Percentiles rank a stretch among this genome's conserved stretches.
Evolutionary conservation across 2,329 filamentous ascomycete species (phyloP).

Genomic region (Aspergillus bombycis): DNA sequence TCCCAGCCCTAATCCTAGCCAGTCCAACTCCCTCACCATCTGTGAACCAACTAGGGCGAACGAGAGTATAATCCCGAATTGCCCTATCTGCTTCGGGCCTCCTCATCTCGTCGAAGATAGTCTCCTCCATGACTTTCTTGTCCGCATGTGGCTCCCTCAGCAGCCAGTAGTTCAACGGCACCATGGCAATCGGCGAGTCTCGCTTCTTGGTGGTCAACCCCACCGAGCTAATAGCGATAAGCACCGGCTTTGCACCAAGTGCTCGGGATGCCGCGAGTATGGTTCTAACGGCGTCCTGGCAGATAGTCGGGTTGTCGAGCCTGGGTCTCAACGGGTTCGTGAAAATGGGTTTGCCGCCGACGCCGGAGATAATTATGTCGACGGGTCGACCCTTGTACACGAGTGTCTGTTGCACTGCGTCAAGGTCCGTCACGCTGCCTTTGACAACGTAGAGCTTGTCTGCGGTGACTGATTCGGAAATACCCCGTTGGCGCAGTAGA

Average conservation of each 20-base stretch:
- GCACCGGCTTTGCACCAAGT: conserved; percentile 22
- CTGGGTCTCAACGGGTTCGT: conserved; percentile 29
- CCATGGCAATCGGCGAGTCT: conserved; percentile 36
- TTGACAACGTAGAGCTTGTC: conserved; percentile 51
- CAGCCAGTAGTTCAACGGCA: conserved; percentile 36
- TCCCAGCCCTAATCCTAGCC: conserved; percentile 33
- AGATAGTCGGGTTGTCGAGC: conserved; percentile 40
- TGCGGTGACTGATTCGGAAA: conserved; percentile 40
- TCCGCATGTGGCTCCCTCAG: conserved; percentile 41
- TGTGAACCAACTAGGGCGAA: conserved; percentile 39
- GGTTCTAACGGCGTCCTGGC: conserved; percentile 33
- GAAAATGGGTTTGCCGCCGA: conserved; percentile 44
- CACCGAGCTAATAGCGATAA: conserved; percentile 39
- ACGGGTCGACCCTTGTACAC: conserved; percentile 33
- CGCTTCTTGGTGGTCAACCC: conserved; percentile 33
- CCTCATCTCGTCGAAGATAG: conserved; percentile 27
- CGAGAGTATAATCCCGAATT: conserved; percentile 24
- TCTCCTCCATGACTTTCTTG: conserved; percentile 38
- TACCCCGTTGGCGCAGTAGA: conserved; percentile 45
- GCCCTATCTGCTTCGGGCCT: conserved; percentile 23
- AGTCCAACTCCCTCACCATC: conserved; percentile 35
- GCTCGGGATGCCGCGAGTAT: conserved; percentile 27
- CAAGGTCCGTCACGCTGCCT: conserved; percentile 50
- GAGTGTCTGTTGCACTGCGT: conserved; percentile 43
- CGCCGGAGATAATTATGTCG: conserved; percentile 51